These are phyloP conservation scores for Lactarius deliciosus DNA, from an alignment of 768 basidiomycete genomes.

Conservation along the genomic window DNA sequence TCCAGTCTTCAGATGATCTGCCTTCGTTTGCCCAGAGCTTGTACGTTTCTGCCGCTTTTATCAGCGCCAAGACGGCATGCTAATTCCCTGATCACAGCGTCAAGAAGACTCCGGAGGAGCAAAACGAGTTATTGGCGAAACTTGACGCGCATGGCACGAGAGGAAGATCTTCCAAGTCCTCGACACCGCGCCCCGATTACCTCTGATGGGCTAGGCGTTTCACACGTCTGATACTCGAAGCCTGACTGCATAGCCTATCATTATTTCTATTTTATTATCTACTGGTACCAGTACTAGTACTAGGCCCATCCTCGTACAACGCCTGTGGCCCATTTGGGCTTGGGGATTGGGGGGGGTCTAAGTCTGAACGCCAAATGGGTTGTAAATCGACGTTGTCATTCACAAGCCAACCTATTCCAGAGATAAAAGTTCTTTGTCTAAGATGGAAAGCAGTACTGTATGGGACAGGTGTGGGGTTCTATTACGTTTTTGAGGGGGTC, in stretches of 20 bases:
- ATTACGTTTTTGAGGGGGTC: neutral
- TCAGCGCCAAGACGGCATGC: too few species aligned
- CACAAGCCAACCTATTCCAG: too few species aligned
- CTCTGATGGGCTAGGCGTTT: neutral
- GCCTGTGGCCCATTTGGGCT: neutral
- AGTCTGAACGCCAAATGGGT: too few species aligned
- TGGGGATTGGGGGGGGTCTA: neutral
- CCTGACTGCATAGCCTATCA: neutral
- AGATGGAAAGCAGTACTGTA: too few species aligned
- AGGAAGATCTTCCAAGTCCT: neutral
- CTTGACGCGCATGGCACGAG: constrained; percentile 29
- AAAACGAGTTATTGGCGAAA: constrained; percentile 32
- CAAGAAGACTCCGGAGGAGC: constrained; percentile 31
- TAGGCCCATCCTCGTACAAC: neutral
- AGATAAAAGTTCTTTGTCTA: too few species aligned
- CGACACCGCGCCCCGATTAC: neutral
- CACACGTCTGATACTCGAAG: neutral
- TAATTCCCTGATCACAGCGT: constrained; percentile 18
- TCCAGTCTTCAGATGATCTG: constrained; percentile 52
- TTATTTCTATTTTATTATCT: constrained; percentile 20
- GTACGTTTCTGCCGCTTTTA: constrained; percentile 42
- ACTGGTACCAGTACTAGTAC: neutral
- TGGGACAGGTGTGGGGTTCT: neutral
- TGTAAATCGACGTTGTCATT: too few species aligned
- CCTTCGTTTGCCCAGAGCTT: constrained; percentile 62